Conservation (phyloP, 2,329 filamentous ascomycete genomes). For the Bimuria novae-zelandiae region DNA sequence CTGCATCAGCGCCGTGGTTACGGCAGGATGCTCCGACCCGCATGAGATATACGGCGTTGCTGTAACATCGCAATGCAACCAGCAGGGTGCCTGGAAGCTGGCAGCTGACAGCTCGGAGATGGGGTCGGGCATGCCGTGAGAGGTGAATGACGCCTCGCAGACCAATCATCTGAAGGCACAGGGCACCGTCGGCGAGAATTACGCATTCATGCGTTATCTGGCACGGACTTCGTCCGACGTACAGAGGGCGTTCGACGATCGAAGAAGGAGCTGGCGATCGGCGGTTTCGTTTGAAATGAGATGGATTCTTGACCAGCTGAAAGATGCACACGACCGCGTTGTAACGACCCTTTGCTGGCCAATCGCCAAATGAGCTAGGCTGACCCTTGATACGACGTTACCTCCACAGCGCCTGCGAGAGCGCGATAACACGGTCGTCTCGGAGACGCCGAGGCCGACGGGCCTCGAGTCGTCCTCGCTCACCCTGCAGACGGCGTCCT, state of each 20-base stretch:
- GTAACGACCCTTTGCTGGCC: slow-evolving; percentile 7
- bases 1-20: slow-evolving; percentile 13
- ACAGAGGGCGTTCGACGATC: slow-evolving; percentile 10
- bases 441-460: no score
- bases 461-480: no score
- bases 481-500: background rate
- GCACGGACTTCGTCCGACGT: slow-evolving; percentile 12
- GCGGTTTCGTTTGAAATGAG: slow-evolving; percentile 13
- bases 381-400: slow-evolving; percentile 9
- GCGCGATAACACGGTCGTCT: slow-evolving; percentile 8
- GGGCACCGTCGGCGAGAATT: slow-evolving; percentile 10
- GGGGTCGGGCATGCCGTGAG: slow-evolving; percentile 10
- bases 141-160: slow-evolving; percentile 14
- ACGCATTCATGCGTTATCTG: background rate
- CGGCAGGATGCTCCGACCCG: slow-evolving; percentile 16
- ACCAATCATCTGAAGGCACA: slow-evolving; percentile 13
- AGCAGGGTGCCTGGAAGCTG: slow-evolving; percentile 14
- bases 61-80: slow-evolving; percentile 21
- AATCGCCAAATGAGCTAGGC: slow-evolving; percentile 13
- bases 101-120: background rate
- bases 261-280: slow-evolving; percentile 14
- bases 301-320: slow-evolving; percentile 14
- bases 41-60: slow-evolving; percentile 17
- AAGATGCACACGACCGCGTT: slow-evolving; percentile 10
- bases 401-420: slow-evolving; percentile 8